These are phyloP conservation scores for Pythium dissimile DNA, from an alignment of 352 stramenopile genomes.

Conservation along the genomic window DNA sequence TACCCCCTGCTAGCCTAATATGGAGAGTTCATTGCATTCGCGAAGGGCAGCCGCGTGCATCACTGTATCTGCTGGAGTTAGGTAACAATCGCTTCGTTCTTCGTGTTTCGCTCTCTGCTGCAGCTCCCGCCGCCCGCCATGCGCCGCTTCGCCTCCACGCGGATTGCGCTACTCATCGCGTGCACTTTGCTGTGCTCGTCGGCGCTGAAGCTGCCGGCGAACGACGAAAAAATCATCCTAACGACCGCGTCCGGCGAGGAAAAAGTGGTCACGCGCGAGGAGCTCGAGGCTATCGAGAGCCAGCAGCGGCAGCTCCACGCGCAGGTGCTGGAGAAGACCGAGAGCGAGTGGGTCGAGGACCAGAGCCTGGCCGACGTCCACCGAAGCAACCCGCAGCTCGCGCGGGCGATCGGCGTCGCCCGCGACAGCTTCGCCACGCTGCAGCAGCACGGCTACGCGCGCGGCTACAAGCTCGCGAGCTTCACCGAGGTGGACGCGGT, in stretches of 20 bases:
- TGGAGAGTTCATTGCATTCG: not conserved
- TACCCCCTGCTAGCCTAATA: not conserved
- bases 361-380: conserved; percentile 35
- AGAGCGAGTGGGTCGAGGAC: conserved; percentile 22
- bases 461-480: conserved; percentile 41
- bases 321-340: conserved; percentile 19
- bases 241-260: conserved; percentile 38
- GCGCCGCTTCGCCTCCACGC: conserved; percentile 1
- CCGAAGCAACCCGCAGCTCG: conserved; percentile 43
- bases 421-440: conserved; percentile 47
- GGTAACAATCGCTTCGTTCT: too few species aligned
- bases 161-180: conserved; percentile 10
- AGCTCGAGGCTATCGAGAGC: conserved; percentile 18
- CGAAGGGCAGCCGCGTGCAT: too few species aligned
- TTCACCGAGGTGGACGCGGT: conserved; percentile 51
- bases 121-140: not conserved
- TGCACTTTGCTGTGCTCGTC: not conserved
- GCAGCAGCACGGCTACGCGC: conserved; percentile 56
- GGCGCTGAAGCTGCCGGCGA: conserved; percentile 7
- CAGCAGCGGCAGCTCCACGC: conserved; percentile 28
- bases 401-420: conserved; percentile 42
- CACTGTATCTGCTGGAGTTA: too few species aligned
- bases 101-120: not conserved
- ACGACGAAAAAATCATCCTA: conserved; percentile 26
- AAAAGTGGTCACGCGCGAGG: conserved; percentile 29